Percentiles rank a stretch among this genome's conserved stretches.
phyloP scores from a whole-genome alignment of 352 stramenopile genomes.

The Globisporangium barbulae region DNA sequence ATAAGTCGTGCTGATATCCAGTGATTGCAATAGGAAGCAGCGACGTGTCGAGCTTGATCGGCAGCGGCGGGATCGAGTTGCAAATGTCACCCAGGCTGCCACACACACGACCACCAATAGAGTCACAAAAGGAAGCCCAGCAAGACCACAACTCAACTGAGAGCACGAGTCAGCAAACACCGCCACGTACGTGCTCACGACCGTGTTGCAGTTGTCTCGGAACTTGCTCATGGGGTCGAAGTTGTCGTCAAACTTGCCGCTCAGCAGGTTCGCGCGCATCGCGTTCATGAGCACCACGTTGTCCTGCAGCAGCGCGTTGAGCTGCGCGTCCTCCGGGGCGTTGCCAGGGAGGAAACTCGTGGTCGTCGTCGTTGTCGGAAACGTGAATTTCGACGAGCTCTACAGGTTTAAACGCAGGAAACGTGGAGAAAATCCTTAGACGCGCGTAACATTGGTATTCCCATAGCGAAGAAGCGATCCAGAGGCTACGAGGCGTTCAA shows the following conservation, averaged over 20 bases:
- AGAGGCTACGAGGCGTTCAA: not conserved
- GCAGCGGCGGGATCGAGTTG: constrained; percentile 59
- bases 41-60: constrained; percentile 66
- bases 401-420: not conserved
- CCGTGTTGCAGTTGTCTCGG: constrained; percentile 56
- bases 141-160: not conserved
- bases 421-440: not conserved
- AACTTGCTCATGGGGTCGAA: constrained; percentile 59
- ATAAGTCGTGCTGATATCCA: constrained; percentile 15
- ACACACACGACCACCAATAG: not conserved
- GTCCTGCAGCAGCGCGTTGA: constrained; percentile 58
- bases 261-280: constrained; percentile 68
- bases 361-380: not conserved
- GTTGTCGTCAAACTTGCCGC: constrained; percentile 54
- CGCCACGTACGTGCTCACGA: constrained; percentile 57
- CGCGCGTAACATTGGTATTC: not conserved
- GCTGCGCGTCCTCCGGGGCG: constrained; percentile 42
- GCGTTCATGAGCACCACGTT: constrained; percentile 61
- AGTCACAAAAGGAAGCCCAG: not conserved
- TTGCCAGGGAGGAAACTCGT: not conserved
- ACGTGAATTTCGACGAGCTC: constrained; percentile 5
- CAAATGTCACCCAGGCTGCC: constrained; percentile 54
- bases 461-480: not conserved
- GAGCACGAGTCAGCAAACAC: not conserved
- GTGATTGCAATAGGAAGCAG: constrained; percentile 33